Percentiles rank a stretch among this genome's conserved stretches.
Conservation (phyloP, 345 rosid genomes). For the Lumnitzera littorea region DNA sequence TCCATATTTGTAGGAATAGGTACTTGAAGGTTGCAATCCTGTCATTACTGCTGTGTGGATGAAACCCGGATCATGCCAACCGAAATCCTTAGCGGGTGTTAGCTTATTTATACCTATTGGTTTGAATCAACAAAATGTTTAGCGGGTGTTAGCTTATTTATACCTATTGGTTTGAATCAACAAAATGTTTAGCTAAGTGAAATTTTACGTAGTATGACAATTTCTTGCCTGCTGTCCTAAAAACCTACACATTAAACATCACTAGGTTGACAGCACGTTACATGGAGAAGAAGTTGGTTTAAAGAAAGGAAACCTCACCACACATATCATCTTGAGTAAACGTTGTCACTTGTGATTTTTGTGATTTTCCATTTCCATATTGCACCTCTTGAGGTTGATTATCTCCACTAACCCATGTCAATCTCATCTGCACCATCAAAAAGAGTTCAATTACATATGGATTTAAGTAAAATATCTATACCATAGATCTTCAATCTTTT, state of each 20-base stretch:
- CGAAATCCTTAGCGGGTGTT: constrained; percentile 73
- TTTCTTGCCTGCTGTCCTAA: too few species aligned
- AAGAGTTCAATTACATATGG: background rate
- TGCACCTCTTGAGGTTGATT: constrained; percentile 36
- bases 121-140: background rate
- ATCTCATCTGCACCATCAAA: constrained; percentile 40
- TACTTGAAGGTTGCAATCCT: constrained; percentile 43
- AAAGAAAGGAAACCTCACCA: constrained; percentile 23
- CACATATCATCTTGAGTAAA: constrained; percentile 55
- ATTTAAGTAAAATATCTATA: too few species aligned
- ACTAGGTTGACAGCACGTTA: background rate
- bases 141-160: constrained; percentile 22
- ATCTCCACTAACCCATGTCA: constrained; percentile 68
- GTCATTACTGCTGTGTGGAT: constrained; percentile 57
- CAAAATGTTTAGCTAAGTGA: background rate
- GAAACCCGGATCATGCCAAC: constrained; percentile 79
- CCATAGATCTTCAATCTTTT: too few species aligned
- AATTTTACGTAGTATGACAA: background rate
- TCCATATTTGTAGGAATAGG: constrained; percentile 51
- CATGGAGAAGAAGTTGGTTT: background rate
- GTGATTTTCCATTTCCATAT: constrained; percentile 36
- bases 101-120: constrained; percentile 20
- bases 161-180: constrained; percentile 14
- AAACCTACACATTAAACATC: too few species aligned
- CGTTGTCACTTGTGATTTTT: constrained; percentile 35